phyloP scores from a whole-genome alignment of 2,329 filamentous ascomycete genomes.

The Aureobasidium zeae region DNA sequence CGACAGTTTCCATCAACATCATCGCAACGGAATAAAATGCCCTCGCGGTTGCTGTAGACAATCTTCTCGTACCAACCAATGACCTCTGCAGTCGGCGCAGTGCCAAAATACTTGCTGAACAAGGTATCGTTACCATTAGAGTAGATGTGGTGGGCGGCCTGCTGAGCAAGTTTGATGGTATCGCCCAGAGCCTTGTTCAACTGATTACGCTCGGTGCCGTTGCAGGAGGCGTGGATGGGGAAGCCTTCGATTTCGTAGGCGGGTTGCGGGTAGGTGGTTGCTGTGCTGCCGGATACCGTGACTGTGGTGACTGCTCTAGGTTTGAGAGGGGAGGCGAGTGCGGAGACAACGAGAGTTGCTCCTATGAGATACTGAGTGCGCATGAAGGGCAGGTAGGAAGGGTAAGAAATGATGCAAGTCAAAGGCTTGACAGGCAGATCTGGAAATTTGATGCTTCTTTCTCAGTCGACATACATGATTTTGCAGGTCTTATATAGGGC shows the following conservation, averaged over 20 bases:
- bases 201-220: constrained; percentile 50
- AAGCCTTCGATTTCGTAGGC: constrained; percentile 11
- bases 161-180: constrained; percentile 47
- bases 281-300: not conserved
- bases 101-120: constrained; percentile 59
- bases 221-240: constrained; percentile 57
- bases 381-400: not conserved
- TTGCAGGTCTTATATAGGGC: not conserved
- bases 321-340: not conserved
- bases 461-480: not conserved
- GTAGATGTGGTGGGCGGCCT: constrained; percentile 55
- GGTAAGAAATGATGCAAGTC: not conserved
- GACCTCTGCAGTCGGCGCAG: constrained; percentile 46
- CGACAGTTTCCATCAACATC: constrained; percentile 57
- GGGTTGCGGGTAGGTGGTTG: constrained; percentile 12
- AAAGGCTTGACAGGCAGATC: not conserved
- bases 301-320: constrained; percentile 7
- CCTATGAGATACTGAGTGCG: not conserved
- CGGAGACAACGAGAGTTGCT: not conserved
- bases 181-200: constrained; percentile 50
- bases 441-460: constrained; percentile 1
- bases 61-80: constrained; percentile 56
- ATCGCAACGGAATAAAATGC: constrained; percentile 57
- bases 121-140: constrained; percentile 47
- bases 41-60: constrained; percentile 47